Evolutionary conservation across 805 yeast species (phyloP).

Genomic region (Saturnispora dispora): DNA sequence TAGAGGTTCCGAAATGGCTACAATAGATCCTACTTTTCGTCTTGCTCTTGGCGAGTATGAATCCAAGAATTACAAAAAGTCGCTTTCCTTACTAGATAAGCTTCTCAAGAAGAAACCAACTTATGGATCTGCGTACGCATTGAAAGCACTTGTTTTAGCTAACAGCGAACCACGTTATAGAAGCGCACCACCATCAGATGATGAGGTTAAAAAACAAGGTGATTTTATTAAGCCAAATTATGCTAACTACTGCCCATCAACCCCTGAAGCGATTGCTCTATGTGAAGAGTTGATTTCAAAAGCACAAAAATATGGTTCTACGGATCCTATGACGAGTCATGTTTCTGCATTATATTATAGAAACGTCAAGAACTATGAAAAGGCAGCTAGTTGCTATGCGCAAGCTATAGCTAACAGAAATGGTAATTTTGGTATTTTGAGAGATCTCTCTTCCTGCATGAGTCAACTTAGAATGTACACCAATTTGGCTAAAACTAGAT

Average conservation of each 20-base stretch:
- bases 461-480: conserved; percentile 71
- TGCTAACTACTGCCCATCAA: conserved; percentile 36
- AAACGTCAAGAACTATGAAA: conserved; percentile 55
- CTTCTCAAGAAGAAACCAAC: conserved; percentile 65
- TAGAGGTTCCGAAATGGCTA: not conserved
- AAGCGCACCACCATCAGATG: conserved; percentile 4
- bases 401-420: conserved; percentile 72
- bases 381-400: conserved; percentile 71
- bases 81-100: conserved; percentile 65
- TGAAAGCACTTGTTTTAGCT: conserved; percentile 62
- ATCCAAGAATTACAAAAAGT: conserved; percentile 75
- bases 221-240: conserved; percentile 5
- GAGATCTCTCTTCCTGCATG: conserved; percentile 76
- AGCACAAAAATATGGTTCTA: conserved; percentile 51
- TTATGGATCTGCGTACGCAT: conserved; percentile 73
- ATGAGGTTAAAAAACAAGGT: conserved; percentile 7
- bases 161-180: conserved; percentile 10
- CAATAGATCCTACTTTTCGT: conserved; percentile 35
- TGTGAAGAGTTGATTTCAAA: conserved; percentile 52
- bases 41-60: conserved; percentile 82
- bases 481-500: conserved; percentile 53
- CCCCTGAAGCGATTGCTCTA: conserved; percentile 43
- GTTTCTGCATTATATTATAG: conserved; percentile 80
- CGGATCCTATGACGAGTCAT: conserved; percentile 70
- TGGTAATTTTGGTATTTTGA: conserved; percentile 64